Evolutionary conservation across 441 rosid species (phyloP), one percentile per base, ranked within the genome.

Genomic region (Aquilaria agallochum): DNA sequence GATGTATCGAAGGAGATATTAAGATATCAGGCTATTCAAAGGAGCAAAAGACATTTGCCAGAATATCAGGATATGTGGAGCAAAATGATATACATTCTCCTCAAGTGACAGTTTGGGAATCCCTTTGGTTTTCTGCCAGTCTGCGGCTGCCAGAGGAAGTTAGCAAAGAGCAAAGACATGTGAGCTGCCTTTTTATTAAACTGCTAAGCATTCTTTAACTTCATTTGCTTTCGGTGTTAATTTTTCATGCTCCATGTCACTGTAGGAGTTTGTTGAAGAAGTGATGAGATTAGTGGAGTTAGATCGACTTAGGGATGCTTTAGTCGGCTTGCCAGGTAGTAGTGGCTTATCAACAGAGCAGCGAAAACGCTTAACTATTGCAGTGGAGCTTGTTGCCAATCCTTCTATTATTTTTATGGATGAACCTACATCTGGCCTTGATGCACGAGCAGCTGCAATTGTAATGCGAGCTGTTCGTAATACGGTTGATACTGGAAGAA

Each of bases 361-460:
- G 69, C 80, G 99, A 72, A 94, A 94, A 69, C 85, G 96, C 51
- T 68, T 94, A 62, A 94, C 99, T 31, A 94, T 94, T 61, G 96
- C 97, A 7, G 97, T 91, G 68, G 99, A 94, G 85, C 90, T 94
- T 65, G 97, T 91, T 34, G 99, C 97, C 48, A 94, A 94, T 66
- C 99, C 99, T 32, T 89, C 97, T 15, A 87, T 94, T 58, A 85
- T 94, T 56, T 94, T 90, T 72, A 94, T 94, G 97, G 98, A 94
- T 74, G 98, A 94, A 69, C 99, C 99, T 32, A 94, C 97, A 31
- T 94, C 99, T 63, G 97, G 99, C 58, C 93, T 94, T 66, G 99
- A 91, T 79, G 97, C 99, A 50, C 81, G 97, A 55, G 99, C 97
- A 59, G 99, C 99, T 14, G 95, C 99, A 58, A 89, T 94, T 64